Conservation (phyloP, 805 yeast genomes). For the Starmerella roubikii region DNA sequence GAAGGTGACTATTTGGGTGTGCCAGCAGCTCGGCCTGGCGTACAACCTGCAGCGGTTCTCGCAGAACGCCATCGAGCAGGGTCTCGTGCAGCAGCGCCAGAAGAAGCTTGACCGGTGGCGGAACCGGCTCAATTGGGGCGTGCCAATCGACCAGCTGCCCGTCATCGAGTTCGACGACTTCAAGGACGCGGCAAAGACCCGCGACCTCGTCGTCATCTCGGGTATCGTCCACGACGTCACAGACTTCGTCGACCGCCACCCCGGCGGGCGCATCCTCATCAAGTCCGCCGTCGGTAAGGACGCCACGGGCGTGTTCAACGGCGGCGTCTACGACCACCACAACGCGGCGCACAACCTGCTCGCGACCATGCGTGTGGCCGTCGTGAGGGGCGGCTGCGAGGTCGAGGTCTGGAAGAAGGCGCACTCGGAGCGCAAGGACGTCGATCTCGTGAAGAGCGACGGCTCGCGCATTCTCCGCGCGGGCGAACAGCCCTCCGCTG, state of each 20-base stretch:
- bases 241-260: slow-evolving; percentile 82
- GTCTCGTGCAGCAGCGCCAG: slow-evolving; percentile 71
- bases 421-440: slow-evolving; percentile 51
- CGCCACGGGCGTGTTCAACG: slow-evolving; percentile 87
- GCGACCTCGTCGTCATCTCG: slow-evolving; percentile 66
- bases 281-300: slow-evolving; percentile 79
- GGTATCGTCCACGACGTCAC: slow-evolving; percentile 91
- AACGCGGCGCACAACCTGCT: slow-evolving; percentile 84
- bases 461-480: slow-evolving; percentile 46
- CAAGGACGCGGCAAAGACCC: slow-evolving; percentile 35
- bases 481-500: slow-evolving; percentile 42
- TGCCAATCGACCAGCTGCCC: slow-evolving; percentile 79
- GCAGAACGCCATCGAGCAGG: slow-evolving; percentile 50
- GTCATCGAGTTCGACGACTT: slow-evolving; percentile 44
- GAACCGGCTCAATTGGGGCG: slow-evolving; percentile 80
- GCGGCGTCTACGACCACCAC: slow-evolving; percentile 87
- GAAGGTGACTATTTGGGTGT: slow-evolving; percentile 50
- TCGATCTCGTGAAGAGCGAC: slow-evolving; percentile 41
- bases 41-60: slow-evolving; percentile 43
- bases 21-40: slow-evolving; percentile 44
- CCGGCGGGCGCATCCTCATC: slow-evolving; percentile 78
- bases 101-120: slow-evolving; percentile 63
- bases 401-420: slow-evolving; percentile 71
- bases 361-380: slow-evolving; percentile 90
- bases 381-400: slow-evolving; percentile 65